Evolutionary conservation across 257 asterid genomes (phyloP).

Genomic region (Apocynum venetum): DNA sequence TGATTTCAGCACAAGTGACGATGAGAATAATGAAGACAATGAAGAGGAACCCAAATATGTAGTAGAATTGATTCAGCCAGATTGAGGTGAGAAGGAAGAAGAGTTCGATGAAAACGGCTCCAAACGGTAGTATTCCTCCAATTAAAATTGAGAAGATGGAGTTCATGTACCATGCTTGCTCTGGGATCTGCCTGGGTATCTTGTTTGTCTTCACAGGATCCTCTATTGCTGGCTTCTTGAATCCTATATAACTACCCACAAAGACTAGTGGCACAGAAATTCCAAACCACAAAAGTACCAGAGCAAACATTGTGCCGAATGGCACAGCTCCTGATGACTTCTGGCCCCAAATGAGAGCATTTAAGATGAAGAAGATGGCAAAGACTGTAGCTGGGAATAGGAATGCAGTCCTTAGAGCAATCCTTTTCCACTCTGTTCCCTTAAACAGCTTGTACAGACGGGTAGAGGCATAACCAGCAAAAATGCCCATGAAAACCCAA

Average conservation of each 20-base stretch:
- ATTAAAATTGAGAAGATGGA: slow-evolving; percentile 58
- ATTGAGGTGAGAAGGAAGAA: slow-evolving; percentile 76
- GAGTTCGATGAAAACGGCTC: slow-evolving; percentile 79
- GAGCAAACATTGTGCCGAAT: slow-evolving; percentile 66
- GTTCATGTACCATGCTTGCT: slow-evolving; percentile 78
- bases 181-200: slow-evolving; percentile 70
- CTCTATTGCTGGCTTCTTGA: slow-evolving; percentile 64
- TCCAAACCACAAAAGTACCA: slow-evolving; percentile 71
- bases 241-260: slow-evolving; percentile 68
- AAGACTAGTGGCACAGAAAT: slow-evolving; percentile 72
- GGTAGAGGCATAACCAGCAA: slow-evolving; percentile 71
- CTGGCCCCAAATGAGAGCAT: slow-evolving; percentile 78
- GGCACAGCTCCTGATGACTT: slow-evolving; percentile 80
- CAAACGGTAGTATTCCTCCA: slow-evolving; percentile 79
- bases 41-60: slow-evolving; percentile 83
- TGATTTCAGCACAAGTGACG: slow-evolving; percentile 74
- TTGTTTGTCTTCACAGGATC: slow-evolving; percentile 77
- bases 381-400: slow-evolving; percentile 59
- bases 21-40: slow-evolving; percentile 65
- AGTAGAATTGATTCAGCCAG: slow-evolving; percentile 84
- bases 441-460: slow-evolving; percentile 76
- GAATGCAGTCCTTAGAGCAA: slow-evolving; percentile 60
- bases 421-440: slow-evolving; percentile 78
- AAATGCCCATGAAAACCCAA: slow-evolving; percentile 80
- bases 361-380: slow-evolving; percentile 50